A percentile compares a stretch with the other conserved stretches of the same genome.
Evolutionary conservation across 768 basidiomycete species (phyloP).

Genomic region (Serpula lacrymans): DNA sequence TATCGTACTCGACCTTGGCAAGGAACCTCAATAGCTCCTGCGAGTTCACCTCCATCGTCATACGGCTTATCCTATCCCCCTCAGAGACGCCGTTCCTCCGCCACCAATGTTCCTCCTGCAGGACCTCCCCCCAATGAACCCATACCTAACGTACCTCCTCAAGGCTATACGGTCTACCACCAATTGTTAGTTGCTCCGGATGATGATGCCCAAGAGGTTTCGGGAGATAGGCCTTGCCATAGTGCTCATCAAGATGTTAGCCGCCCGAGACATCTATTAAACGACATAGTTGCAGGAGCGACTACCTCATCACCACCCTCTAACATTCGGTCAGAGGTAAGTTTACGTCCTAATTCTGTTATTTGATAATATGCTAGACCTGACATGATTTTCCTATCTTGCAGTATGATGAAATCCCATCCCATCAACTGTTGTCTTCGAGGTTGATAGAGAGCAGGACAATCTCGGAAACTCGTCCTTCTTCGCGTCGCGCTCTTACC

Average conservation of each 20-base stretch:
- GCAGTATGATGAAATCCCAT: constrained; percentile 41
- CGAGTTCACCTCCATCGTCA: constrained; percentile 28
- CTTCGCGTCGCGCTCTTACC: constrained; percentile 83
- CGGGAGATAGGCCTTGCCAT: constrained; percentile 34
- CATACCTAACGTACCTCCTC: constrained; percentile 62
- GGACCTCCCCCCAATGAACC: constrained; percentile 72
- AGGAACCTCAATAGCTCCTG: constrained; percentile 21
- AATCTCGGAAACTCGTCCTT: constrained; percentile 50
- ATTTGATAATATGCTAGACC: constrained; percentile 15
- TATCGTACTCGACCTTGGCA: constrained; percentile 34
- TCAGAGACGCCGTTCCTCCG: constrained; percentile 68
- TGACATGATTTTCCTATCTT: no score
- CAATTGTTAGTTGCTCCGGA: constrained; percentile 19
- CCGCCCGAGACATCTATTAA: constrained; percentile 42
- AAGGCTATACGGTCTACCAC: constrained; percentile 11
- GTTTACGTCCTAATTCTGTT: constrained; percentile 13
- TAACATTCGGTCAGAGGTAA: constrained; percentile 25
- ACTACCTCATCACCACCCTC: constrained; percentile 16
- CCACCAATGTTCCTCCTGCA: constrained; percentile 59
- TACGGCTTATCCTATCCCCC: constrained; percentile 23
- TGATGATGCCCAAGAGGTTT: constrained; percentile 25
- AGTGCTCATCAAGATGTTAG: constrained; percentile 28
- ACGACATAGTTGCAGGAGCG: constrained; percentile 55
- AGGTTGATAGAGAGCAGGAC: constrained; percentile 41
- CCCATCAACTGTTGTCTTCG: constrained; percentile 43